These are phyloP conservation scores for Hymenoscyphus albidus DNA, from an alignment of 2,329 filamentous ascomycete species.

Conservation along the genomic window DNA sequence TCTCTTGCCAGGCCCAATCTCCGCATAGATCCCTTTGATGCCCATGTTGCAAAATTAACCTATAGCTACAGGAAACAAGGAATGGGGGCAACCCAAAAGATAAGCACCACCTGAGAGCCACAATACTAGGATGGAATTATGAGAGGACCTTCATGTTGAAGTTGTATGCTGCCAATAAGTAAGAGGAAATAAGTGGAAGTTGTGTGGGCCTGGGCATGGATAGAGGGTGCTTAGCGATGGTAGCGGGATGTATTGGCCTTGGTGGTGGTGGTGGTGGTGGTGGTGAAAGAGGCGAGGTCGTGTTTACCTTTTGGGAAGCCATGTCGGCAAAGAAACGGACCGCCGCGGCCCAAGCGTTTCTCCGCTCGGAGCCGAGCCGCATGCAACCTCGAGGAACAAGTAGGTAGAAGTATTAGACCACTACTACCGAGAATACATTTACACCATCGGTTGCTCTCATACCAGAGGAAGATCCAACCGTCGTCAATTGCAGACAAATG, in stretches of 20 bases:
- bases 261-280: not conserved
- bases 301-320: not conserved
- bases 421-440: no score
- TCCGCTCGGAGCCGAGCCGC: no score
- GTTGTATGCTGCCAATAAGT: not conserved
- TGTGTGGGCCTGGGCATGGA: not conserved
- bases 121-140: not conserved
- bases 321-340: constrained; percentile 4
- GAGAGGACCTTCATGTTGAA: not conserved
- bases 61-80: not conserved
- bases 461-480: not conserved
- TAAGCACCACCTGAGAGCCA: not conserved
- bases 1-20: constrained; percentile 77
- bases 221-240: not conserved
- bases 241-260: no score
- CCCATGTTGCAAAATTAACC: constrained; percentile 46
- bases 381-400: no score
- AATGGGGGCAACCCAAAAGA: not conserved
- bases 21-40: constrained; percentile 80
- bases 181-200: not conserved
- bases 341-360: no score
- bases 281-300: not conserved
- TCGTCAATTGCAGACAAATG: not conserved
- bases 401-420: no score
- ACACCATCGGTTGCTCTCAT: not conserved